phyloP scores from a whole-genome alignment of 148 eudicot genomes.

The Salicornia ramosissima region DNA sequence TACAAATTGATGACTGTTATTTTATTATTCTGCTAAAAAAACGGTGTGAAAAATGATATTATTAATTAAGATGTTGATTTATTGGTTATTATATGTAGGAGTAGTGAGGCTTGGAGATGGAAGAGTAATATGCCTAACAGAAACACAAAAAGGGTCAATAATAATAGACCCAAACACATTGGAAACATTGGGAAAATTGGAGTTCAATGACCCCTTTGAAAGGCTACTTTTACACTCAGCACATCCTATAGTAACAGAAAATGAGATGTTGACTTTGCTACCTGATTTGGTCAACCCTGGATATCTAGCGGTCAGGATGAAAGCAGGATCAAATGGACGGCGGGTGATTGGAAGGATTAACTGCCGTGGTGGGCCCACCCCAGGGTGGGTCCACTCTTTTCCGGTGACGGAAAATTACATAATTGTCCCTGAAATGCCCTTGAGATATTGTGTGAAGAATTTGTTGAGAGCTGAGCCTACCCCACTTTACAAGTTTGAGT shows the following conservation, averaged over 20 bases:
- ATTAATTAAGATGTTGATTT: too few relatives aligned
- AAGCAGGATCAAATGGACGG: conserved; percentile 69
- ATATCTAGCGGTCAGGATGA: conserved; percentile 79
- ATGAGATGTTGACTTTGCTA: conserved; percentile 61
- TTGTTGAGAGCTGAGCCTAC: conserved; percentile 83
- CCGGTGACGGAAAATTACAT: conserved; percentile 88
- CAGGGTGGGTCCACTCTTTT: conserved; percentile 98
- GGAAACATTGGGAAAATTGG: conserved; percentile 75
- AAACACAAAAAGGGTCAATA: conserved; percentile 89
- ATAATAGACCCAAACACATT: conserved; percentile 66
- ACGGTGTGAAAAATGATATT: too few relatives aligned
- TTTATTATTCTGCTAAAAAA: too few relatives aligned
- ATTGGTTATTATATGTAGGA: conserved; percentile 24
- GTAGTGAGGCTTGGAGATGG: conserved; percentile 79
- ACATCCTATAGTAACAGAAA: conserved; percentile 81
- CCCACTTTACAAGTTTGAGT: conserved; percentile 83
- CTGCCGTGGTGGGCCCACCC: conserved; percentile 78
- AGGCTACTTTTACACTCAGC: conserved; percentile 82
- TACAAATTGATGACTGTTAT: too few relatives aligned
- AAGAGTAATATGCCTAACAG: conserved; percentile 83
- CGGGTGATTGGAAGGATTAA: conserved; percentile 68
- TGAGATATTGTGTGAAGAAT: conserved; percentile 78
- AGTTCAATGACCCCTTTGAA: conserved; percentile 60
- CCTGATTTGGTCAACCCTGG: conserved; percentile 90
- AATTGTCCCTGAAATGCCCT: conserved; percentile 91